These are phyloP conservation scores for Arachnomyces sp. DNA, from an alignment of 2,329 filamentous ascomycete species.

Conservation along the genomic window DNA sequence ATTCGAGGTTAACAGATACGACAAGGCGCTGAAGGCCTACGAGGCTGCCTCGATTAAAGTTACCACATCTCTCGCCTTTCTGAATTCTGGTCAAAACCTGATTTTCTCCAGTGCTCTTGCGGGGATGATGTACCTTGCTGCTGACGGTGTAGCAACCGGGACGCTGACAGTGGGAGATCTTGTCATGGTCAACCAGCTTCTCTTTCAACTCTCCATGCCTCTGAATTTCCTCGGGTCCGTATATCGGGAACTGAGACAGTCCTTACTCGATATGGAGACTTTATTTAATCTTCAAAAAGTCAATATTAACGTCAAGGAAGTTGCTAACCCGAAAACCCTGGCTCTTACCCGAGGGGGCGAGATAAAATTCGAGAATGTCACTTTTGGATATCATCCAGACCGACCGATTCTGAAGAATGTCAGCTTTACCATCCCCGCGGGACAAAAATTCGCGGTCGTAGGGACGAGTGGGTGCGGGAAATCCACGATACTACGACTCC, in stretches of 20 bases:
- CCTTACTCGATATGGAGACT: conserved; percentile 95
- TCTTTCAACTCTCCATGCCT: conserved; percentile 94
- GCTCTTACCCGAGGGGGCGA: conserved; percentile 68
- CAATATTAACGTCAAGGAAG: conserved; percentile 76
- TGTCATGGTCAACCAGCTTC: conserved; percentile 97
- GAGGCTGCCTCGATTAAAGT: conserved; percentile 95
- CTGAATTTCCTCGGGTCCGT: conserved; percentile 98
- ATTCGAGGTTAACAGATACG: conserved; percentile 85
- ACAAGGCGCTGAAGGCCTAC: conserved; percentile 75
- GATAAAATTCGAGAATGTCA: conserved; percentile 90
- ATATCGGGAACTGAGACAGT: conserved; percentile 90
- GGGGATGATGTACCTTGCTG: conserved; percentile 96
- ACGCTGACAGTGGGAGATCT: conserved; percentile 84
- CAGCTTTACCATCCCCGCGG: conserved; percentile 81
- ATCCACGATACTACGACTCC: conserved; percentile 78
- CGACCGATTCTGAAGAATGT: conserved; percentile 80
- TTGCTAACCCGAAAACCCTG: conserved; percentile 63
- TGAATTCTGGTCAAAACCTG: conserved; percentile 93
- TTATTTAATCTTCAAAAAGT: conserved; percentile 96
- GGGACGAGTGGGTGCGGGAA: conserved; percentile 95
- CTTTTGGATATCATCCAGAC: conserved; percentile 82
- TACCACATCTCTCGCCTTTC: conserved; percentile 80
- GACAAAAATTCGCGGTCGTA: conserved; percentile 91
- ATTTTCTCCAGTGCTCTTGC: conserved; percentile 94
- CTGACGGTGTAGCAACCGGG: conserved; percentile 75